These are phyloP conservation scores for Babesia ovis DNA, from an alignment of 169 alveolate genomes.

Conservation along the genomic window DNA sequence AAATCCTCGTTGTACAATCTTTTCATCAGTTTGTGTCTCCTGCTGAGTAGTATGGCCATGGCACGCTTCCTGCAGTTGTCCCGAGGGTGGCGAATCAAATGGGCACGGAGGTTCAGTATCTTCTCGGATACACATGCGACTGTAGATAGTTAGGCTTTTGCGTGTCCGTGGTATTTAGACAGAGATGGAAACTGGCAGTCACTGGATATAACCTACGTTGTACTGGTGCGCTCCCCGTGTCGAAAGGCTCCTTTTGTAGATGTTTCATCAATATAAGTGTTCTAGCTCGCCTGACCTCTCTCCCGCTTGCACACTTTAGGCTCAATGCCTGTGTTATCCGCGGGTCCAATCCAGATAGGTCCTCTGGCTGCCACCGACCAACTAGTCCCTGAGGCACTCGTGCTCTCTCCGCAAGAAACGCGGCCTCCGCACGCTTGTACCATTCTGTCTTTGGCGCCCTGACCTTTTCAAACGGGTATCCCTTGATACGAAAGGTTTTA, in stretches of 20 bases:
- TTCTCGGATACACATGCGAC: conserved; percentile 84
- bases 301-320: conserved; percentile 73
- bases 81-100: conserved; percentile 74
- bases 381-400: conserved; percentile 78
- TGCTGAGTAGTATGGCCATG: conserved; percentile 79
- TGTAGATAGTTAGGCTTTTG: conserved; percentile 4
- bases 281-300: conserved; percentile 65
- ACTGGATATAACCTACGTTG: conserved; percentile 55
- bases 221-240: conserved; percentile 80
- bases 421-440: conserved; percentile 84
- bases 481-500: conserved; percentile 80
- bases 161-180: neutral
- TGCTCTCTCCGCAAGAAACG: conserved; percentile 81
- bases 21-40: conserved; percentile 82
- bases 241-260: conserved; percentile 80
- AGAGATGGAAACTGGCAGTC: too few relatives aligned
- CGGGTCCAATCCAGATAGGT: conserved; percentile 69
- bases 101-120: conserved; percentile 82
- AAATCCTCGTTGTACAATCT: conserved; percentile 80
- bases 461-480: conserved; percentile 79
- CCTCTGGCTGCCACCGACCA: conserved; percentile 81
- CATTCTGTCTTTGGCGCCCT: conserved; percentile 86
- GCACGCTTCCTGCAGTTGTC: conserved; percentile 82
- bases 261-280: conserved; percentile 71
- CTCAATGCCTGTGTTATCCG: conserved; percentile 68